These are phyloP conservation scores for Clavispora santaluciae DNA, from an alignment of 805 yeast species.

Conservation along the genomic window DNA sequence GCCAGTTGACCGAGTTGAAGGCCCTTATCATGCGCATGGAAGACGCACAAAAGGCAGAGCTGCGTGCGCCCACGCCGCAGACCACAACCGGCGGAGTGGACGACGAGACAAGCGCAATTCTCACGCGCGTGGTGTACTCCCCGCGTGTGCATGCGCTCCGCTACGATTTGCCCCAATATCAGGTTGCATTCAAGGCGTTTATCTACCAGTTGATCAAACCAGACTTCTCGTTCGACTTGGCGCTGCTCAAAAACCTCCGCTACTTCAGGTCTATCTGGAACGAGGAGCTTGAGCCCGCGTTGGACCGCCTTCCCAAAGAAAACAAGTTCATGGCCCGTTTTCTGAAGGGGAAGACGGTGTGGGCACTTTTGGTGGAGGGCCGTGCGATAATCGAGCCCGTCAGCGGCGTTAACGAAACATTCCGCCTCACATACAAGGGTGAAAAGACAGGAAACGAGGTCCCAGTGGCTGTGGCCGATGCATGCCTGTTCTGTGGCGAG, in stretches of 20 bases:
- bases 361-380: slow-evolving; percentile 71
- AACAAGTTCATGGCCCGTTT: slow-evolving; percentile 45
- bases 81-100: not conserved
- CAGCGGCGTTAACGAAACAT: slow-evolving; percentile 73
- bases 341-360: slow-evolving; percentile 45
- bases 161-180: slow-evolving; percentile 41
- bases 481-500: slow-evolving; percentile 87
- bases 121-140: slow-evolving; percentile 20
- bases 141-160: slow-evolving; percentile 36
- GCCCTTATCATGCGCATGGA: slow-evolving; percentile 53
- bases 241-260: slow-evolving; percentile 44
- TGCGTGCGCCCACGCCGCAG: slow-evolving; percentile 14
- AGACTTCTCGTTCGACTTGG: slow-evolving; percentile 33
- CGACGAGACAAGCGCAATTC: slow-evolving; percentile 2
- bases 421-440: slow-evolving; percentile 40
- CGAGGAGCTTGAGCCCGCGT: slow-evolving; percentile 67
- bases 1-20: slow-evolving; percentile 66
- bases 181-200: slow-evolving; percentile 41
- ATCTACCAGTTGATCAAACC: slow-evolving; percentile 29
- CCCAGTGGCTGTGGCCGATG: slow-evolving; percentile 69
- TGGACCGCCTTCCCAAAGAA: slow-evolving; percentile 28
- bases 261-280: slow-evolving; percentile 60
- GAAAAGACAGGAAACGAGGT: slow-evolving; percentile 15
- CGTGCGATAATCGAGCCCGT: slow-evolving; percentile 82
- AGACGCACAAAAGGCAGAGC: slow-evolving; percentile 24